phyloP scores from a whole-genome alignment of 2,329 filamentous ascomycete genomes.

The Colletotrichum sp. region DNA sequence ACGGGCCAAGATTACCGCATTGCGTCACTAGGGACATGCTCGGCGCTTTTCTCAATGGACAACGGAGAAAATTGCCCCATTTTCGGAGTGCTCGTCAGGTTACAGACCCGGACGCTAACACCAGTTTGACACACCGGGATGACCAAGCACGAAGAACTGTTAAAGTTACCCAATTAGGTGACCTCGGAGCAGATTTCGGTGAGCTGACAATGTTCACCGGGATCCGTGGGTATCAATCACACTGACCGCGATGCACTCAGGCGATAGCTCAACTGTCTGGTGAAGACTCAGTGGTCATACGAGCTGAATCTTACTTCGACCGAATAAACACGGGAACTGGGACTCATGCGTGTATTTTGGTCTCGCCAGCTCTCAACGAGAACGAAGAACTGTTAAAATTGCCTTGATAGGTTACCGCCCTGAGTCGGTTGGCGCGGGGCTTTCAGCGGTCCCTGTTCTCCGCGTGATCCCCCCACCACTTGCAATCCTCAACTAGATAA shows the following conservation, averaged over 20 bases:
- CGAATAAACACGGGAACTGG: background rate
- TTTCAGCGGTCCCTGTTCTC: no score
- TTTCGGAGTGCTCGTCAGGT: background rate
- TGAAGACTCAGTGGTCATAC: background rate
- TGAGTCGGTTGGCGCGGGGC: background rate
- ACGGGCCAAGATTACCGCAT: conserved; percentile 8
- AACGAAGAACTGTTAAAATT: background rate
- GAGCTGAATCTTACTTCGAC: background rate
- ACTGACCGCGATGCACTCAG: background rate
- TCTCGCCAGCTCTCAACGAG: background rate
- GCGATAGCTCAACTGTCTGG: background rate
- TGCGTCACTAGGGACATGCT: conserved; percentile 15
- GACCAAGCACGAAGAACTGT: conserved; percentile 2
- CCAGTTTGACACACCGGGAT: background rate
- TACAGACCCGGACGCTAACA: background rate
- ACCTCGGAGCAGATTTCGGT: background rate
- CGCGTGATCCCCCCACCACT: no score
- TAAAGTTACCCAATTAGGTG: conserved; percentile 9
- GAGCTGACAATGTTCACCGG: no score
- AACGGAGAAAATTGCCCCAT: conserved; percentile 12
- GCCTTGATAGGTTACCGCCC: background rate
- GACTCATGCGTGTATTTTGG: background rate
- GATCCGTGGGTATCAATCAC: no score
- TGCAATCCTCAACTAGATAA: no score
- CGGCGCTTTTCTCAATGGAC: conserved; percentile 19